Evolutionary conservation across 345 rosid genomes (phyloP), one percentile per base, ranked within the genome.

Genomic region (Euphorbia tirucalli): DNA sequence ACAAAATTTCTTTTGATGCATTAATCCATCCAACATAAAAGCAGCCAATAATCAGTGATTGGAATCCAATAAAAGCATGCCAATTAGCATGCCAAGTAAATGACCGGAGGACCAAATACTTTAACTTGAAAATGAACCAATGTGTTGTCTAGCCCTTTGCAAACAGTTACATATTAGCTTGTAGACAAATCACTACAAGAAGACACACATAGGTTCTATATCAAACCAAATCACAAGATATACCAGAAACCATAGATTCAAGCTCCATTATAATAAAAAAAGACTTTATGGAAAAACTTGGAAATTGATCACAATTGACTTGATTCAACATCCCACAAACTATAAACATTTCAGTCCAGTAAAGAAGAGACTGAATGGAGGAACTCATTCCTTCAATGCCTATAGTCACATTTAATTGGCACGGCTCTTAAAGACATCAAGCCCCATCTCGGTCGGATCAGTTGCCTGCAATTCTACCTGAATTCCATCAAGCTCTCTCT

Each of bases 81-180:
- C 67, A 69, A 57, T 83, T 24, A 77, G 65, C 71, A 77, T 57
- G 32, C 72, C 44, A 52, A 52, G 69, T 32, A 73, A 73, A 66
- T 24, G 54, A 74, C 31, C 27, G 25, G 54, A 21, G 79, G 81
- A 69, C 75, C 68, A 70, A 70, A 48, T 74, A 65, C 59, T 21
- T 61, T 48, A 67, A 58, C 70, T 68, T 58, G 46, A 74, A 71
- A 73, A 21, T 21, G 46, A 74, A 48, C 74, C 59, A 71, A 72
- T 68, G 61, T 65, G 79, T 68, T 16, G 28, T 68, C 86, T 77
- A 82, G 64, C 67, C 76, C 71, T 72, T 75, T 62, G 58, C 81
- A 80, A 67, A 75, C 72, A 73, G 84, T 76, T 82, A 71, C 81
- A 76, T 71, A 76, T 70, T 80, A 80, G 80, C 78, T 80, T 76